Conservation (phyloP, 1,284 basidiomycete species). For the Cutaneotrichosporon sp. region DNA sequence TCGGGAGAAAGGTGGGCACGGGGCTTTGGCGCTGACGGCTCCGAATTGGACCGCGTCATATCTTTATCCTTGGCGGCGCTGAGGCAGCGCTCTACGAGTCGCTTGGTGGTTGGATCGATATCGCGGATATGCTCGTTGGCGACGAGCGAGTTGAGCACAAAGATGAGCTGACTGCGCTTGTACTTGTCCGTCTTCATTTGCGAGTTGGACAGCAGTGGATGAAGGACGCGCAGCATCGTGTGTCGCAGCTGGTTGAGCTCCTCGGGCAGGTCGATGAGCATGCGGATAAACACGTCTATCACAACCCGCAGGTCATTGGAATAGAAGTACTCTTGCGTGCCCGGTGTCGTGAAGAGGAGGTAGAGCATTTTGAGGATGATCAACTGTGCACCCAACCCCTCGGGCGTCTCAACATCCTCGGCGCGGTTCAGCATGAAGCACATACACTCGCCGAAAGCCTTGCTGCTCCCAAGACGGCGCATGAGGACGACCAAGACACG, state of each 20-base stretch:
- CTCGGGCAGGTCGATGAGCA: constrained; percentile 84
- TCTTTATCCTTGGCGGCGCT: constrained; percentile 23
- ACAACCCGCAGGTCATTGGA: constrained; percentile 95
- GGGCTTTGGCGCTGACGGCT: background rate
- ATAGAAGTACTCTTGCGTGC: constrained; percentile 94
- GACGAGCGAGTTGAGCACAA: constrained; percentile 72
- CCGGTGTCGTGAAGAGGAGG: constrained; percentile 86
- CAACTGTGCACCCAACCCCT: constrained; percentile 91
- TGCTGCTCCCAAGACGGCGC: constrained; percentile 72
- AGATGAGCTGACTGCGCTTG: constrained; percentile 84
- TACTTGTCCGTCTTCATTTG: constrained; percentile 80
- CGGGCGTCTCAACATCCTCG: constrained; percentile 63
- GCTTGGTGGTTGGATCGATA: constrained; percentile 75
- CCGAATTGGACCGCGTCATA: background rate
- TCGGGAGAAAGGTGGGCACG: constrained; percentile 9
- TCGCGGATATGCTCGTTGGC: constrained; percentile 72
- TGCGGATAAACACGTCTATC: constrained; percentile 92
- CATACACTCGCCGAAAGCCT: constrained; percentile 96
- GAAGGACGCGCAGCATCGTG: constrained; percentile 92
- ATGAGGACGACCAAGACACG: constrained; percentile 77
- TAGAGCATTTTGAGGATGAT: constrained; percentile 93
- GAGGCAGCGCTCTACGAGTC: constrained; percentile 89
- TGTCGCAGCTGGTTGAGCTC: constrained; percentile 94
- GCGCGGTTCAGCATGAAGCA: constrained; percentile 98
- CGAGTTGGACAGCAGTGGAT: constrained; percentile 90